Percentiles rank a stretch among this genome's conserved stretches.
Evolutionary conservation across 257 asterid species (phyloP).

Genomic region (Pogostemon cablin): DNA sequence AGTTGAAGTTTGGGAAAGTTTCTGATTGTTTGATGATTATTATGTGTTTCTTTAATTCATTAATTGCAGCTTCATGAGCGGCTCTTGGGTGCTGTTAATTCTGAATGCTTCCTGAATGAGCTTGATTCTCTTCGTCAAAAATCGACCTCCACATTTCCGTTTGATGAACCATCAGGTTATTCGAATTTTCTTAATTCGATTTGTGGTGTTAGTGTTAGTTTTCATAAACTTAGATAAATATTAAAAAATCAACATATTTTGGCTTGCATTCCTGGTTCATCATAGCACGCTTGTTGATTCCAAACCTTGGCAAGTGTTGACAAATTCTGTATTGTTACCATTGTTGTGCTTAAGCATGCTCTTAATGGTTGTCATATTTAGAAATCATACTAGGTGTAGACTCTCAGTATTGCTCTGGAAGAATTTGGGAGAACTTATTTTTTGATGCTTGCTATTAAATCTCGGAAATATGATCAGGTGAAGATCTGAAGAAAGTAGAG

Average conservation of each 20-base stretch:
- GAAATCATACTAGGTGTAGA: not conserved
- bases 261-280: constrained; percentile 8
- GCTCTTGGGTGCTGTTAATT: constrained; percentile 57
- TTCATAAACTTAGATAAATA: not conserved
- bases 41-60: not conserved
- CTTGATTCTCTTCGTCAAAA: constrained; percentile 53
- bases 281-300: constrained; percentile 12
- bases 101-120: constrained; percentile 60
- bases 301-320: not conserved
- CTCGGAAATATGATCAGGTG: constrained; percentile 42
- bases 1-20: constrained; percentile 23
- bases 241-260: not conserved
- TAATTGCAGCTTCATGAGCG: constrained; percentile 70
- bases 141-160: constrained; percentile 56
- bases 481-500: constrained; percentile 63
- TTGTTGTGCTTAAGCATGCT: not conserved
- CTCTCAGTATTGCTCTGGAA: not conserved
- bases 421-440: not conserved
- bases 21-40: not conserved
- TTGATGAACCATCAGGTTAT: constrained; percentile 72
- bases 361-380: not conserved
- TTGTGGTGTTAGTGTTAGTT: not conserved
- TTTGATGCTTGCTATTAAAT: not conserved
- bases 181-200: not conserved
- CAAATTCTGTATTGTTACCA: not conserved